Conservation (phyloP, 768 basidiomycete species). For the Saitozyma sp. region DNA sequence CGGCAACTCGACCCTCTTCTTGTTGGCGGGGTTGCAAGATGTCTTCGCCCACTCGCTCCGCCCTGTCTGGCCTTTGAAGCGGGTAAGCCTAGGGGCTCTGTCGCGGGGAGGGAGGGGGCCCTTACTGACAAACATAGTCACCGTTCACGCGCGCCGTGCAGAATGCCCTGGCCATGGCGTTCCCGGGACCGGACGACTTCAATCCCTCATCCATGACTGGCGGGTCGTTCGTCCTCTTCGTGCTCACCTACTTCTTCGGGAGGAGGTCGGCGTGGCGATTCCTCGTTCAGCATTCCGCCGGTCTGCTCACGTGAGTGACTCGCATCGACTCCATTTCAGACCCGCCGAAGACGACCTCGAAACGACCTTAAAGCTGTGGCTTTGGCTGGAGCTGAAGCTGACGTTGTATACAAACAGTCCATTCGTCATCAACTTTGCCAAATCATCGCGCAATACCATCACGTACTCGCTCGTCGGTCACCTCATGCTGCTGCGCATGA, state of each 20-base stretch:
- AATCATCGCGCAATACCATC: slow-evolving; percentile 15
- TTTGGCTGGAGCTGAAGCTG: neutral
- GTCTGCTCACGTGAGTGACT: slow-evolving; percentile 6
- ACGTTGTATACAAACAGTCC: slow-evolving; percentile 17
- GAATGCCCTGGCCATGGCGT: neutral
- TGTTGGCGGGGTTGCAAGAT: slow-evolving; percentile 28
- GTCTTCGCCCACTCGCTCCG: slow-evolving; percentile 22
- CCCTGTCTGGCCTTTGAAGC: slow-evolving; percentile 31
- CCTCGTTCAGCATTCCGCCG: slow-evolving; percentile 6
- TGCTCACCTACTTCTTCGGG: slow-evolving; percentile 3
- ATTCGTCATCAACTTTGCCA: slow-evolving; percentile 40
- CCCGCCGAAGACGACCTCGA: too few species aligned
- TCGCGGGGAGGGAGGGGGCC: neutral
- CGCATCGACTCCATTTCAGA: too few species aligned
- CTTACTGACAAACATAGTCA: slow-evolving; percentile 8
- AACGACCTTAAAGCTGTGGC: too few species aligned
- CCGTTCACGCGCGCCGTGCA: slow-evolving; percentile 13
- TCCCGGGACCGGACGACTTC: slow-evolving; percentile 1
- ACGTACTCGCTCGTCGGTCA: slow-evolving; percentile 21
- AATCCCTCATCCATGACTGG: slow-evolving; percentile 9
- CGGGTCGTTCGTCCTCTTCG: slow-evolving; percentile 3
- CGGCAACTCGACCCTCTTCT: slow-evolving; percentile 26
- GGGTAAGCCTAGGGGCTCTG: slow-evolving; percentile 18
- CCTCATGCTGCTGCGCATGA: slow-evolving; percentile 20
- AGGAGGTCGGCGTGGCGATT: slow-evolving; percentile 10